Conservation (phyloP, 495 filamentous ascomycete genomes). For the Mytilinidion resinicola region DNA sequence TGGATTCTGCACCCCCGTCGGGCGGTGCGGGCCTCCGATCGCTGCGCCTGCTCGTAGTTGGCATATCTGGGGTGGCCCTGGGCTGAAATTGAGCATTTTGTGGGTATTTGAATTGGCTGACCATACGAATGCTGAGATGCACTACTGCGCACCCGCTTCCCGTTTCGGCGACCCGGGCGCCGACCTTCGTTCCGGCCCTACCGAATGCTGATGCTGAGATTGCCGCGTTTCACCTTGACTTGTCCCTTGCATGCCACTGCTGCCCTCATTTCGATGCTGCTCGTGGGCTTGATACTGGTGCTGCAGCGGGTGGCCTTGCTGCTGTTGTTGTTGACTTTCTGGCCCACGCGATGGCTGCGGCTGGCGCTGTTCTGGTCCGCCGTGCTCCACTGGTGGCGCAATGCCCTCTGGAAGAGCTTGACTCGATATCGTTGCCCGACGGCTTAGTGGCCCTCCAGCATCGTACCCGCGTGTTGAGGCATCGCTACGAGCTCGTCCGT, state of each 20-base stretch:
- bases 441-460: conserved; percentile 16
- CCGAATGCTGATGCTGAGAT: conserved; percentile 22
- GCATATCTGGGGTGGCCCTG: too few relatives aligned
- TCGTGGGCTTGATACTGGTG: conserved; percentile 13
- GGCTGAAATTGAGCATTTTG: too few relatives aligned
- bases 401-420: conserved; percentile 11
- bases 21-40: too few relatives aligned
- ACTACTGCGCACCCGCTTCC: conserved; percentile 25
- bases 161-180: conserved; percentile 25
- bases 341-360: conserved; percentile 13
- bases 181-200: conserved; percentile 15
- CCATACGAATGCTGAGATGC: background rate
- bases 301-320: conserved; percentile 11
- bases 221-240: conserved; percentile 27
- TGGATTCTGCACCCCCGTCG: too few relatives aligned
- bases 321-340: conserved; percentile 12
- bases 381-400: conserved; percentile 1
- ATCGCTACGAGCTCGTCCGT: conserved; percentile 66
- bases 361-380: conserved; percentile 9
- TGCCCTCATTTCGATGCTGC: background rate
- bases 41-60: too few relatives aligned
- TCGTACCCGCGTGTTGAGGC: conserved; percentile 41
- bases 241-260: background rate
- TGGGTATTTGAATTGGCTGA: background rate
- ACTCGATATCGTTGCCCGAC: conserved; percentile 20